Percentiles rank a stretch among this genome's conserved stretches.
These are phyloP conservation scores for Populus nigra DNA, from an alignment of 345 rosid genomes.

Conservation along the genomic window DNA sequence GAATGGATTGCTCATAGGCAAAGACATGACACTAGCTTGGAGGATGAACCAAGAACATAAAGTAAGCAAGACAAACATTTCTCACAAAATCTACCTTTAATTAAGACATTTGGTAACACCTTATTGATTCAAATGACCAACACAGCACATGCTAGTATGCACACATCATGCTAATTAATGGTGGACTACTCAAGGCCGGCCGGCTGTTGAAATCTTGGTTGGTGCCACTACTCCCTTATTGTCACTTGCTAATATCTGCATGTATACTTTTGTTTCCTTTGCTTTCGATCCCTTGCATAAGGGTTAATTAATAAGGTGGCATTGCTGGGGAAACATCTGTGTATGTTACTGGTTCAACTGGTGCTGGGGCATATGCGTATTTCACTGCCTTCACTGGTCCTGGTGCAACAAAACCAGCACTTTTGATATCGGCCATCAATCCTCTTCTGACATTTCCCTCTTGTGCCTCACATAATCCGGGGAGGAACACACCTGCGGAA, in stretches of 20 bases:
- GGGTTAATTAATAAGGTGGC: constrained; percentile 21
- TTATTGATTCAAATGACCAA: background rate
- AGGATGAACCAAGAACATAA: background rate
- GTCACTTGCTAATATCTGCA: background rate
- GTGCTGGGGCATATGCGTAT: constrained; percentile 4
- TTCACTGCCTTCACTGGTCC: constrained; percentile 34
- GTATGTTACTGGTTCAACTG: background rate
- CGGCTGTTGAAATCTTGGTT: background rate
- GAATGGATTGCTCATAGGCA: background rate
- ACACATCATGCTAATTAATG: background rate
- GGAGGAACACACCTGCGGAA: constrained; percentile 63
- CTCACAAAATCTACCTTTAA: background rate
- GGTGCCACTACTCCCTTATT: constrained; percentile 1
- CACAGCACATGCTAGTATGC: background rate
- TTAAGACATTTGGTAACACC: background rate
- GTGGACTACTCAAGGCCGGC: background rate
- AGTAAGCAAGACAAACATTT: background rate
- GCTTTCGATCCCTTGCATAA: background rate
- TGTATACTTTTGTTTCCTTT: background rate
- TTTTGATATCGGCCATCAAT: constrained; percentile 52
- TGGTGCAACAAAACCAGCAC: constrained; percentile 58
- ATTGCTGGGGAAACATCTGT: constrained; percentile 17
- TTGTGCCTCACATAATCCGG: constrained; percentile 64
- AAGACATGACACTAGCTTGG: background rate
- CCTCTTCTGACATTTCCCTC: constrained; percentile 46